Percentiles rank a stretch among this genome's conserved stretches.
These are phyloP conservation scores for Rheum nobile DNA, from an alignment of 148 eudicot genomes.

Conservation along the genomic window DNA sequence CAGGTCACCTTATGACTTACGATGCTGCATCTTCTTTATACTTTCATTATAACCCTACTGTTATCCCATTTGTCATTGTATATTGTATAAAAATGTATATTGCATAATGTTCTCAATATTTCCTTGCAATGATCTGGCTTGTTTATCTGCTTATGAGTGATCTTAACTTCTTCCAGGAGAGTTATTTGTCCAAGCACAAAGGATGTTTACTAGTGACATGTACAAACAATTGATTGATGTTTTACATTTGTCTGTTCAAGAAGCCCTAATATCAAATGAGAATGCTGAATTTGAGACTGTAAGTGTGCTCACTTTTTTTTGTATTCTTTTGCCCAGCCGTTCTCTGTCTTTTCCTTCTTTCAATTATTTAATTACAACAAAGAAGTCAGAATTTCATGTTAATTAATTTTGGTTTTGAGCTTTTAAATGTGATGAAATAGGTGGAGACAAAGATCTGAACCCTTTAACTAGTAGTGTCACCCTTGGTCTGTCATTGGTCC, in stretches of 20 bases:
- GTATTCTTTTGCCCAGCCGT: not conserved
- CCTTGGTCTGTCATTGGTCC: not conserved
- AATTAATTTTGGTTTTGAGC: not conserved
- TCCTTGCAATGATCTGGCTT: not conserved
- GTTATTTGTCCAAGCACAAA: slow-evolving; percentile 68
- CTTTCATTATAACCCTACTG: not conserved
- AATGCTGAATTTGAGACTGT: slow-evolving; percentile 71
- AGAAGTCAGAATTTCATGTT: not conserved
- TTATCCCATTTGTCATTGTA: not conserved
- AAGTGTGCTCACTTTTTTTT: slow-evolving; percentile 14
- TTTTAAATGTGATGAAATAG: not conserved
- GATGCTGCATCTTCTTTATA: not conserved
- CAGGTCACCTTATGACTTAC: not conserved
- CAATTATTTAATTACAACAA: not conserved
- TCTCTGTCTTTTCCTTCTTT: not conserved
- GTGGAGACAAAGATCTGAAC: not conserved
- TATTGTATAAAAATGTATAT: not conserved
- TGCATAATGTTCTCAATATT: not conserved
- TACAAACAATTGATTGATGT: slow-evolving; percentile 57
- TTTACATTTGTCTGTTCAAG: slow-evolving; percentile 43
- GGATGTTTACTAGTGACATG: slow-evolving; percentile 73
- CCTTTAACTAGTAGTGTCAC: not conserved
- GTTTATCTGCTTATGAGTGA: slow-evolving; percentile 9
- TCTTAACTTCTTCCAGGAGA: slow-evolving; percentile 49
- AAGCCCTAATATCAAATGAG: slow-evolving; percentile 30